Evolutionary conservation across 2,329 filamentous ascomycete genomes (phyloP).

Genomic region (Calonectria pteridis): DNA sequence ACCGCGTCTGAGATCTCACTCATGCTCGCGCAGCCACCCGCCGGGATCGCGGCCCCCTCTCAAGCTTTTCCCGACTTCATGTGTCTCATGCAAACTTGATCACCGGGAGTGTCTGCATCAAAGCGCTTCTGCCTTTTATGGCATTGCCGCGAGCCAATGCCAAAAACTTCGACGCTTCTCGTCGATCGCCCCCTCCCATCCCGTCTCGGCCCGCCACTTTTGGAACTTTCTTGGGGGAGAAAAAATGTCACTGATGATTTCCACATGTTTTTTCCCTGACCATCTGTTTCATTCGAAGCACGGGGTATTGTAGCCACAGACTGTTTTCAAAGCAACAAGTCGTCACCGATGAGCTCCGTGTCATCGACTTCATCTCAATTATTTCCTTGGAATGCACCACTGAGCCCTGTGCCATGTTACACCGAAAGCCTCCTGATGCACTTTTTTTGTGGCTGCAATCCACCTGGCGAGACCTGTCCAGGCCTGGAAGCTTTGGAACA

Average conservation of each 20-base stretch:
- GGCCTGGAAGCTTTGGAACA: slow-evolving; percentile 4
- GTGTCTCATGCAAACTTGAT: background rate
- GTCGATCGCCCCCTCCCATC: slow-evolving; percentile 1
- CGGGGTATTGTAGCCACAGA: background rate
- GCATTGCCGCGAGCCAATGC: background rate
- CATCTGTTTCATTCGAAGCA: background rate
- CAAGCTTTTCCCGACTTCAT: background rate
- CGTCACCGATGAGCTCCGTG: background rate
- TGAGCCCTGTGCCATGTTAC: slow-evolving; percentile 1
- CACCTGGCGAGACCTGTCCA: background rate
- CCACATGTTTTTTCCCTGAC: background rate
- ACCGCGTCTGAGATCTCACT: slow-evolving; percentile 8
- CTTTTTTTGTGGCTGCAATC: slow-evolving; percentile 7
- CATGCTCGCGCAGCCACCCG: slow-evolving; percentile 18
- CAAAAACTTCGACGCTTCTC: slow-evolving; percentile 1
- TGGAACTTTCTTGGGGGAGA: background rate
- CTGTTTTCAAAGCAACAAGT: background rate
- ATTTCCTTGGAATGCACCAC: slow-evolving; percentile 5
- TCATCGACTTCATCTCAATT: background rate
- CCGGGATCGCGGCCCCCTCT: slow-evolving; percentile 12
- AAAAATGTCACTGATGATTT: background rate
- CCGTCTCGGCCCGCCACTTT: slow-evolving; percentile 10
- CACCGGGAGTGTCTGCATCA: slow-evolving; percentile 13
- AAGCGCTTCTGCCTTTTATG: background rate
- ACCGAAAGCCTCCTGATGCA: slow-evolving; percentile 4